Evolutionary conservation across 495 filamentous ascomycete genomes (phyloP).

Genomic region (Aspergillus leporis): DNA sequence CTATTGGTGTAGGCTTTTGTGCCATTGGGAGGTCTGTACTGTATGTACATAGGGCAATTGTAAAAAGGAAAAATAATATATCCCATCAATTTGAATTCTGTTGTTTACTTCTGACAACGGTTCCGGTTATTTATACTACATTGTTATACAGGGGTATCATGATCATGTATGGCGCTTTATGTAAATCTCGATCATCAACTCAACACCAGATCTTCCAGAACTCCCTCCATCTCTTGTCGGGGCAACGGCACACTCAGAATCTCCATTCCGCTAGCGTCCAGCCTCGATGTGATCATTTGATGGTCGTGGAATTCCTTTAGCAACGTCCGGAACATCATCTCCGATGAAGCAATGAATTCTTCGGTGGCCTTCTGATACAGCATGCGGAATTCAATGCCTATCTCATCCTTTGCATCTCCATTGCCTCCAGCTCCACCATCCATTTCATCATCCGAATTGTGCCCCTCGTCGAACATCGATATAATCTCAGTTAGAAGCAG

Average conservation of each 20-base stretch:
- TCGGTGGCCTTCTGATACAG: slow-evolving; percentile 94
- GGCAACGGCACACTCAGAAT: slow-evolving; percentile 81
- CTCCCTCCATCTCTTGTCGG: slow-evolving; percentile 83
- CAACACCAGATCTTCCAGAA: slow-evolving; percentile 79
- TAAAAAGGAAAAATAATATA: too few relatives aligned
- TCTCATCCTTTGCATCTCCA: slow-evolving; percentile 30
- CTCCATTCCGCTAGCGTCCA: slow-evolving; percentile 82
- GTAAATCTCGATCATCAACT: slow-evolving; percentile 18
- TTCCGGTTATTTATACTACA: slow-evolving; percentile 6
- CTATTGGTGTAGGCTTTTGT: neutral
- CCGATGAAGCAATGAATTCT: slow-evolving; percentile 94
- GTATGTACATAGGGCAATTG: neutral
- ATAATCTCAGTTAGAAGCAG: slow-evolving; percentile 83
- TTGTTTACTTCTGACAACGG: neutral
- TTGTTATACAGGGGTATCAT: slow-evolving; percentile 40
- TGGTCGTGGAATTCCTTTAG: slow-evolving; percentile 98
- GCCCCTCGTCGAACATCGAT: slow-evolving; percentile 55
- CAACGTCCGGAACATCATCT: slow-evolving; percentile 91
- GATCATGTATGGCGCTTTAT: slow-evolving; percentile 2
- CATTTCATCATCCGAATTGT: slow-evolving; percentile 48
- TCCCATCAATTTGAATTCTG: neutral
- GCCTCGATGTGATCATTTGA: slow-evolving; percentile 87
- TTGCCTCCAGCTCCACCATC: slow-evolving; percentile 30
- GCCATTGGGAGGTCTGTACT: neutral
- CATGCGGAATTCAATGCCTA: slow-evolving; percentile 81